A percentile compares a stretch with the other conserved stretches of the same genome.
These are phyloP conservation scores for Tuber magnatum DNA, from an alignment of 495 filamentous ascomycete genomes.

Conservation along the genomic window DNA sequence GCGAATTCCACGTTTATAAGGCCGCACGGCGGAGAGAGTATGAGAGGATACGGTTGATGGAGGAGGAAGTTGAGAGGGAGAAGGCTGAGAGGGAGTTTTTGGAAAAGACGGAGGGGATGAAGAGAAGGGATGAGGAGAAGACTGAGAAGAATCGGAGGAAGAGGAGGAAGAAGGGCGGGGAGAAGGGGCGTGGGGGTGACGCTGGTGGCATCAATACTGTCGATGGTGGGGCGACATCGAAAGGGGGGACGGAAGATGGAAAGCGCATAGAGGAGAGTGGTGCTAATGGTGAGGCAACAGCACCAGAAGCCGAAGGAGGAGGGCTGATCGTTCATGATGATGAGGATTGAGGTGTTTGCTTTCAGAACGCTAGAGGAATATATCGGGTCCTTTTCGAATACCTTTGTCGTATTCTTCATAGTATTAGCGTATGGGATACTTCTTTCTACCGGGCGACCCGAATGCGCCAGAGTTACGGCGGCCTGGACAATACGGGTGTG, in stretches of 20 bases:
- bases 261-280: constrained; percentile 15
- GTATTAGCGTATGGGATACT: neutral
- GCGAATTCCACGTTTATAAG: constrained; percentile 98
- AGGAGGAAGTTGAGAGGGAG: constrained; percentile 70
- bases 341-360: constrained; percentile 40
- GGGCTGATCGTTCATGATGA: constrained; percentile 64
- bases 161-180: constrained; percentile 60
- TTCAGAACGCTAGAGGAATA: neutral
- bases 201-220: constrained; percentile 23
- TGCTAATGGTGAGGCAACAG: constrained; percentile 28
- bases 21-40: constrained; percentile 84
- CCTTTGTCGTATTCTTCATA: neutral
- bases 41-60: constrained; percentile 79
- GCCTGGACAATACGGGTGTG: neutral
- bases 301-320: constrained; percentile 45
- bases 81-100: constrained; percentile 59
- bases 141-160: constrained; percentile 67
- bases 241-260: neutral
- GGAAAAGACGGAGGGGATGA: constrained; percentile 53
- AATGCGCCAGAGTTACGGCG: neutral
- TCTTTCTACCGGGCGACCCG: neutral
- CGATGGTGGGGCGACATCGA: neutral
- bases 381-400: neutral
- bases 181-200: constrained; percentile 43
- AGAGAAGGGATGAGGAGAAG: constrained; percentile 69